phyloP scores from a whole-genome alignment of 495 filamentous ascomycete species.

The Tricharina praecox region DNA sequence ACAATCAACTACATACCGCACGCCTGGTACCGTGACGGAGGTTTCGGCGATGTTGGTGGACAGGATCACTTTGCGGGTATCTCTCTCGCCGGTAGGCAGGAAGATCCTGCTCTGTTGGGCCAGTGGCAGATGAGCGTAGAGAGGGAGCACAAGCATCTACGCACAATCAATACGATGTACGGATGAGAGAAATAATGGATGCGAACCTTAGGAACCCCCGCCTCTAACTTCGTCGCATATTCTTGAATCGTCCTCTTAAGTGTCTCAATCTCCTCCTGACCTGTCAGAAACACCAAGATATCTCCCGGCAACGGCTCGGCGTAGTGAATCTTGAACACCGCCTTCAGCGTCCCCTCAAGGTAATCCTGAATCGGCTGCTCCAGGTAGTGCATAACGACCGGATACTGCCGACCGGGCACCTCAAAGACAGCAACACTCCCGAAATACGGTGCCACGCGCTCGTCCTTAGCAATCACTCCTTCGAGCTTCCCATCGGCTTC shows the following conservation, averaged over 20 bases:
- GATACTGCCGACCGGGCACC: constrained; percentile 78
- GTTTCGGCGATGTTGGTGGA: constrained; percentile 97
- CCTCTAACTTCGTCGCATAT: constrained; percentile 49
- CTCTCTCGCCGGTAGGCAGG: constrained; percentile 47
- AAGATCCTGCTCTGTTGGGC: constrained; percentile 75
- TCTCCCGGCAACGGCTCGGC: constrained; percentile 83
- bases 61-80: constrained; percentile 75
- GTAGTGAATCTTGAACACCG: constrained; percentile 76
- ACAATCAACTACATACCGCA: constrained; percentile 79
- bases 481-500: not conserved
- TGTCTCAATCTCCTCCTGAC: constrained; percentile 79
- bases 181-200: constrained; percentile 34
- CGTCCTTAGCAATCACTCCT: not conserved
- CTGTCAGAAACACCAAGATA: constrained; percentile 82
- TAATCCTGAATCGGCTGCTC: constrained; percentile 65
- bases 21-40: constrained; percentile 86
- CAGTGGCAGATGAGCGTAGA: constrained; percentile 58
- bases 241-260: constrained; percentile 68
- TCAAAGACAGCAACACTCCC: constrained; percentile 28
- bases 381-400: constrained; percentile 63
- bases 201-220: constrained; percentile 54
- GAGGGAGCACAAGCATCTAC: constrained; percentile 44
- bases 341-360: constrained; percentile 61
- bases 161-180: not conserved
- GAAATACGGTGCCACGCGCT: not conserved